Conservation (phyloP, 768 basidiomycete genomes). For the Holtermannia corniformis region DNA sequence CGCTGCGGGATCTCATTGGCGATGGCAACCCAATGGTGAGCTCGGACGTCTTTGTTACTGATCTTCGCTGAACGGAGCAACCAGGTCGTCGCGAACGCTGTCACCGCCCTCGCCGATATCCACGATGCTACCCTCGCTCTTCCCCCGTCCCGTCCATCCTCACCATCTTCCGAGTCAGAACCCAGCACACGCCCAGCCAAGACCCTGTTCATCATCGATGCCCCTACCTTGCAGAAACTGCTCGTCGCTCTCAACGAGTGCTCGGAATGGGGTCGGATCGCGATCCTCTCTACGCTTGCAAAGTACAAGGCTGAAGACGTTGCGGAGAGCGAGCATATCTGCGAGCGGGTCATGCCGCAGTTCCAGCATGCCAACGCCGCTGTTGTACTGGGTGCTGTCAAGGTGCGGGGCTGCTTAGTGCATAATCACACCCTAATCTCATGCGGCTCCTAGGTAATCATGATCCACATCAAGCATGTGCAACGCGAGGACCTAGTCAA, state of each 20-base stretch:
- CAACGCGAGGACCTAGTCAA: conserved; percentile 71
- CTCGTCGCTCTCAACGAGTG: conserved; percentile 94
- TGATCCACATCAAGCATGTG: conserved; percentile 89
- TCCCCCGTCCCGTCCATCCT: conserved; percentile 12
- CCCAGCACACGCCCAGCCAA: conserved; percentile 38
- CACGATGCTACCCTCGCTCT: conserved; percentile 51
- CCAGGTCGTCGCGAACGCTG: conserved; percentile 94
- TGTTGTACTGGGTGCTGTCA: conserved; percentile 92
- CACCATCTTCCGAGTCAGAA: conserved; percentile 20
- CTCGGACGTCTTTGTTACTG: conserved; percentile 1
- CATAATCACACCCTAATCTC: not conserved
- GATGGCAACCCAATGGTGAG: conserved; percentile 94
- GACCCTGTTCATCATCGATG: conserved; percentile 72
- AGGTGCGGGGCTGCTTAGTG: conserved; percentile 47
- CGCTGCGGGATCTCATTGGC: conserved; percentile 80
- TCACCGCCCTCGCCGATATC: conserved; percentile 86
- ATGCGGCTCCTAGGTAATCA: conserved; percentile 88
- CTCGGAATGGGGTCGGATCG: conserved; percentile 97
- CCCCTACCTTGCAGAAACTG: conserved; percentile 71
- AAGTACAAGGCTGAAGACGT: conserved; percentile 76
- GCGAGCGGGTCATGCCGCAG: conserved; percentile 94
- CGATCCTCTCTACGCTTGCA: conserved; percentile 74
- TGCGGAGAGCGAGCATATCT: conserved; percentile 96
- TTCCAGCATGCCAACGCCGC: conserved; percentile 96
- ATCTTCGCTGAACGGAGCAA: conserved; percentile 1